Conservation (phyloP, 371 early-diverging fungal genomes). For the Mucor racemosus region DNA sequence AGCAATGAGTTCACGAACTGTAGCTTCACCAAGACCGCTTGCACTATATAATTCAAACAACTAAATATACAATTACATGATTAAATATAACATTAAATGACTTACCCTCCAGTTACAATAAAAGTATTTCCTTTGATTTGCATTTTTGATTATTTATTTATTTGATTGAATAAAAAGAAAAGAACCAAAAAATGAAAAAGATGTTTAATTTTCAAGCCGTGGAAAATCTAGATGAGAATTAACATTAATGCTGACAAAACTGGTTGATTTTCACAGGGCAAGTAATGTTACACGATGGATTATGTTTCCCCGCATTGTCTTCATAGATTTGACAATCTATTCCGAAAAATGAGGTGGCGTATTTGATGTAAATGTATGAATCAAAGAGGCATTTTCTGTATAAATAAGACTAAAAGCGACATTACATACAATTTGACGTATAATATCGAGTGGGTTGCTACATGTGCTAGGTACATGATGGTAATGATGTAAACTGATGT, state of each 20-base stretch:
- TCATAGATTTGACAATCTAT: neutral
- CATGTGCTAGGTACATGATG: too few relatives aligned
- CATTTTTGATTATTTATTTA: conserved; percentile 24
- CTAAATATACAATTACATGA: neutral
- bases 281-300: neutral
- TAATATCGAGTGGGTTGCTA: too few relatives aligned
- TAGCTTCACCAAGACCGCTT: conserved; percentile 54
- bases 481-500: too few relatives aligned
- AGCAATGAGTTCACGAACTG: conserved; percentile 36
- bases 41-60: conserved; percentile 28
- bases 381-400: too few relatives aligned
- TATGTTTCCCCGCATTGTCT: neutral
- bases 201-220: neutral
- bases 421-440: too few relatives aligned
- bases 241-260: conserved; percentile 9
- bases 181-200: neutral
- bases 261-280: conserved; percentile 12
- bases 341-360: neutral
- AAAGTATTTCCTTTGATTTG: conserved; percentile 60
- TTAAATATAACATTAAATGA: too few relatives aligned
- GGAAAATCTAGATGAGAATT: neutral
- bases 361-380: too few relatives aligned
- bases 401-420: too few relatives aligned
- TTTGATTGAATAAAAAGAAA: neutral
- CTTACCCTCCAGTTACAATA: conserved; percentile 65